Evolutionary conservation across 805 yeast genomes (phyloP).

Genomic region (Torulaspora microellipsoides): DNA sequence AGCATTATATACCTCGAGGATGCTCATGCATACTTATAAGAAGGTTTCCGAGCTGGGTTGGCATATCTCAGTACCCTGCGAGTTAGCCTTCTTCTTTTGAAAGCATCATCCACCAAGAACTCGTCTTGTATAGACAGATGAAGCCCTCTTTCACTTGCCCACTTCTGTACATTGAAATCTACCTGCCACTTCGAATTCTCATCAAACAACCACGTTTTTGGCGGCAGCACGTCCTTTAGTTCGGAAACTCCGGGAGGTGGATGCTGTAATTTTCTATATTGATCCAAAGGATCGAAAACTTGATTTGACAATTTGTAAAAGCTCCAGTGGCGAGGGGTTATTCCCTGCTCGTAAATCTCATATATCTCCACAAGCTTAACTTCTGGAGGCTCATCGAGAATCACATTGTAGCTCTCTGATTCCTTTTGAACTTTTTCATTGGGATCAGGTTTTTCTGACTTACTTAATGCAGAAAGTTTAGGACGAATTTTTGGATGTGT

Average conservation of each 20-base stretch:
- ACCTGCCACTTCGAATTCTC: slow-evolving; percentile 57
- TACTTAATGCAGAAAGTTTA: slow-evolving; percentile 29
- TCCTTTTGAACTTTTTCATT: slow-evolving; percentile 5
- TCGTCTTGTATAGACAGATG: slow-evolving; percentile 42
- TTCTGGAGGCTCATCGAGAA: slow-evolving; percentile 68
- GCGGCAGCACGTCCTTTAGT: slow-evolving; percentile 57
- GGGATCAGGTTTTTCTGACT: slow-evolving; percentile 27
- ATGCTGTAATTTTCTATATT: slow-evolving; percentile 42
- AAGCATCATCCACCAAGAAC: slow-evolving; percentile 44
- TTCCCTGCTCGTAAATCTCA: slow-evolving; percentile 66
- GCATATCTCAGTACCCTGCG: slow-evolving; percentile 50
- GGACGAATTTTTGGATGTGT: slow-evolving; percentile 56
- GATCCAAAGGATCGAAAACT: slow-evolving; percentile 50
- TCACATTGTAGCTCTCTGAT: slow-evolving; percentile 39
- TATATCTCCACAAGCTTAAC: slow-evolving; percentile 63
- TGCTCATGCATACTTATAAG: slow-evolving; percentile 10
- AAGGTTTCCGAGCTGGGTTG: slow-evolving; percentile 36
- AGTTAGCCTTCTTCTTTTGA: slow-evolving; percentile 53
- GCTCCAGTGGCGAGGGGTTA: slow-evolving; percentile 57
- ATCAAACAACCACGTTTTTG: slow-evolving; percentile 69
- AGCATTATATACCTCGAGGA: background rate
- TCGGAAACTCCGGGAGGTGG: slow-evolving; percentile 62
- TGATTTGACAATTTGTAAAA: slow-evolving; percentile 52
- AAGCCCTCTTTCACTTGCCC: slow-evolving; percentile 49
- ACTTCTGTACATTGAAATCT: slow-evolving; percentile 49